A percentile compares a stretch with the other conserved stretches of the same genome.
phyloP scores from a whole-genome alignment of 2,329 filamentous ascomycete species.

The Pestalotiopsis sp. region DNA sequence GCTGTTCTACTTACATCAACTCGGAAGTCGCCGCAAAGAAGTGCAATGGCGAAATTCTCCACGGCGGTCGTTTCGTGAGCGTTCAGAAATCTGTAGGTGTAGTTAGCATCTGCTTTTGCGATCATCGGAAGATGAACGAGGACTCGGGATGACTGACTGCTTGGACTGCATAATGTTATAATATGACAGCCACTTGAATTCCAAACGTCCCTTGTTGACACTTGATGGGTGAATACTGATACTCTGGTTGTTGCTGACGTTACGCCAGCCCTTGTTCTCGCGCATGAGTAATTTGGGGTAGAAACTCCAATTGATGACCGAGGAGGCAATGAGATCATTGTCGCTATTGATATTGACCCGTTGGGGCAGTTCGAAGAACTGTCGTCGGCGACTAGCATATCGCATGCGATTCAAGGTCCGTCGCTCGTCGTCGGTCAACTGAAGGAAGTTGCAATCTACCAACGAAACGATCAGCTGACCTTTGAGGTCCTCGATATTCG shows the following conservation, averaged over 20 bases:
- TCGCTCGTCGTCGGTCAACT: constrained; percentile 74
- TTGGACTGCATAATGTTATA: constrained; percentile 97
- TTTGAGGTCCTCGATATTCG: constrained; percentile 95
- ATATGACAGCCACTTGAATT: constrained; percentile 84
- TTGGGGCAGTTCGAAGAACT: constrained; percentile 82
- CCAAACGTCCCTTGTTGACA: constrained; percentile 75
- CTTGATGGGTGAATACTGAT: constrained; percentile 87
- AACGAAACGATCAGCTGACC: constrained; percentile 85
- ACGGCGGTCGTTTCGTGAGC: constrained; percentile 86
- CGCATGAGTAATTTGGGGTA: constrained; percentile 89
- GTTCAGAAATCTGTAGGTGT: constrained; percentile 67
- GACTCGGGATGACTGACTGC: constrained; percentile 54
- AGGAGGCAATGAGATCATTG: constrained; percentile 77
- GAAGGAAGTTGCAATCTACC: constrained; percentile 82
- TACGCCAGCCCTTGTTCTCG: constrained; percentile 83
- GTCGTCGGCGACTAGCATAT: constrained; percentile 66
- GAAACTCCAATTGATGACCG: constrained; percentile 91
- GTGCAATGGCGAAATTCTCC: constrained; percentile 78
- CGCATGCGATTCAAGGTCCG: constrained; percentile 69
- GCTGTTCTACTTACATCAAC: constrained; percentile 65
- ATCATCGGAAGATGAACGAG: no score
- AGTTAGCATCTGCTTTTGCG: constrained; percentile 14
- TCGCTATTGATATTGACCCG: constrained; percentile 75
- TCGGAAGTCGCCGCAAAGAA: constrained; percentile 87
- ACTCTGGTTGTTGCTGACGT: constrained; percentile 88